Percentiles rank a stretch among this genome's conserved stretches.
Evolutionary conservation across 192 early-diverging fungal species (phyloP).

Genomic region (Entomortierella lignicola): DNA sequence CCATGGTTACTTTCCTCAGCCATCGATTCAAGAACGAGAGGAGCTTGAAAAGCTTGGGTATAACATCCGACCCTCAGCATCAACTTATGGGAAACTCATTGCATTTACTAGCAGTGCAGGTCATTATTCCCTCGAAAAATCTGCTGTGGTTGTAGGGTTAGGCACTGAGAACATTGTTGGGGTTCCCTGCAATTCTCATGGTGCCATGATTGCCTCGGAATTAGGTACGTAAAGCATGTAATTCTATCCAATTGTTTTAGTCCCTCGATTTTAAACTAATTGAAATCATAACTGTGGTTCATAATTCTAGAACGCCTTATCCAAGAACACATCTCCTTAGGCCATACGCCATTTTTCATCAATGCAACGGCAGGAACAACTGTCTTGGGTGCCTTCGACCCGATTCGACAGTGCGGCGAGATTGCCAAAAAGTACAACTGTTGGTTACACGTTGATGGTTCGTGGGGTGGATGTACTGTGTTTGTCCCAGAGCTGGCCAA

Average conservation of each 20-base stretch:
- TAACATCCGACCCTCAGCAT: not conserved
- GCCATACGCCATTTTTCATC: slow-evolving; percentile 80
- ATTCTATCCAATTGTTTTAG: too few species aligned
- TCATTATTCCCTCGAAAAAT: slow-evolving; percentile 85
- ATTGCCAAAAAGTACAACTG: slow-evolving; percentile 70
- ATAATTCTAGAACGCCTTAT: slow-evolving; percentile 65
- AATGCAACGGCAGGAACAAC: slow-evolving; percentile 88
- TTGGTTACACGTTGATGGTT: slow-evolving; percentile 85
- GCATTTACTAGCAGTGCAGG: slow-evolving; percentile 78
- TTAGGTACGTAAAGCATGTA: too few species aligned
- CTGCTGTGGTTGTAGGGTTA: slow-evolving; percentile 76
- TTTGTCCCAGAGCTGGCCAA: slow-evolving; percentile 65
- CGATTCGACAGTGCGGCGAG: slow-evolving; percentile 64
- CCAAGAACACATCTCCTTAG: slow-evolving; percentile 44
- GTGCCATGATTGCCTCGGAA: slow-evolving; percentile 70
- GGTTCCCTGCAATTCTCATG: slow-evolving; percentile 72
- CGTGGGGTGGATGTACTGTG: slow-evolving; percentile 78
- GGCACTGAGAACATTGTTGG: slow-evolving; percentile 74
- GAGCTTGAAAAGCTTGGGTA: slow-evolving; percentile 20
- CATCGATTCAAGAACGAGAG: slow-evolving; percentile 11
- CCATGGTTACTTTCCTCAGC: slow-evolving; percentile 59
- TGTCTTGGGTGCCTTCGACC: slow-evolving; percentile 89
- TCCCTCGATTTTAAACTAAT: too few species aligned
- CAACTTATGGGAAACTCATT: slow-evolving; percentile 55
- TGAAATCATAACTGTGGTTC: too few species aligned